Conservation (phyloP, 371 early-diverging fungal genomes). For the Mortierella sp. region DNA sequence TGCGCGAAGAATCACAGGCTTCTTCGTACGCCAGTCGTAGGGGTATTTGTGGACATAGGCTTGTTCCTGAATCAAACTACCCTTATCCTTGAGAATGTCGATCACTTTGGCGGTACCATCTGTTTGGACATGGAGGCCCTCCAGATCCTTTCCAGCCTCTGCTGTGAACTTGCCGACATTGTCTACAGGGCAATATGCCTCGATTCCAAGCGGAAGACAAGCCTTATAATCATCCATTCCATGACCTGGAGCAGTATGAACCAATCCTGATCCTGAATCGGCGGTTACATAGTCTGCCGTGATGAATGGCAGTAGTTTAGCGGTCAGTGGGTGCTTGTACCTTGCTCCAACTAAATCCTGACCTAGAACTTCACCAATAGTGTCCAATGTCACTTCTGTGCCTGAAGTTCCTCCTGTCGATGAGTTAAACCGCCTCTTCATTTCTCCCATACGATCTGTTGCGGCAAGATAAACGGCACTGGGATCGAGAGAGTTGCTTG, state of each 20-base stretch:
- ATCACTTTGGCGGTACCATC: conserved; percentile 64
- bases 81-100: conserved; percentile 14
- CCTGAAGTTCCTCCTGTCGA: neutral
- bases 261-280: conserved; percentile 83
- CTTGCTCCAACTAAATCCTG: conserved; percentile 67
- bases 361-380: conserved; percentile 58
- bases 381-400: conserved; percentile 14
- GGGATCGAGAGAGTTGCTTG: conserved; percentile 23
- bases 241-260: conserved; percentile 96
- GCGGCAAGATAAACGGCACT: conserved; percentile 60
- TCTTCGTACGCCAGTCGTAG: conserved; percentile 93
- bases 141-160: conserved; percentile 70
- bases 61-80: conserved; percentile 79
- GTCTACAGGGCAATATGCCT: conserved; percentile 77
- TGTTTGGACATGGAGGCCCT: conserved; percentile 70
- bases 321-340: conserved; percentile 79
- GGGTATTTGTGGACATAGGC: conserved; percentile 88
- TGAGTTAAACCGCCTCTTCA: conserved; percentile 36
- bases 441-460: conserved; percentile 57
- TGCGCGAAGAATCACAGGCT: conserved; percentile 86
- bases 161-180: conserved; percentile 83
- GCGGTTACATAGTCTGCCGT: conserved; percentile 83
- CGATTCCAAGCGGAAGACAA: conserved; percentile 70
- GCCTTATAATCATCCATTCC: conserved; percentile 95
- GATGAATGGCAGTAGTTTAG: conserved; percentile 62